A percentile compares a stretch with the other conserved stretches of the same genome.
These are phyloP conservation scores for Verticillium klebahnii DNA, from an alignment of 2,329 filamentous ascomycete species.

Conservation along the genomic window DNA sequence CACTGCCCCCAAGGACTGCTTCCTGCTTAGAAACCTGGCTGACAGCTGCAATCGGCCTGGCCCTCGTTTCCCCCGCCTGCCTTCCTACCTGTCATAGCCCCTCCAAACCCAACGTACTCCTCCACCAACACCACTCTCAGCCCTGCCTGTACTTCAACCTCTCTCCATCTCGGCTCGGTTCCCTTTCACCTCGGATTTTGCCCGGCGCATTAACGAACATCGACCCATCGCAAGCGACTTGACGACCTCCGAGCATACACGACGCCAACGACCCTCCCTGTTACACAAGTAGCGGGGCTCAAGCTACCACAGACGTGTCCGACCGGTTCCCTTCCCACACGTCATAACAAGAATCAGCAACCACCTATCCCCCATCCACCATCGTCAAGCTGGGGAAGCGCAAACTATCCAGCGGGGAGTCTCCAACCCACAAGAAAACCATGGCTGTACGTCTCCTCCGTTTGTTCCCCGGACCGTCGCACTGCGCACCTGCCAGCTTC, in stretches of 20 bases:
- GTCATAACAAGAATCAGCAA: conserved; percentile 4
- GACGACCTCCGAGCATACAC: neutral
- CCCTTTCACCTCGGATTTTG: neutral
- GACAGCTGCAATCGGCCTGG: neutral
- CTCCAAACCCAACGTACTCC: neutral
- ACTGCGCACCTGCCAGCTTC: neutral
- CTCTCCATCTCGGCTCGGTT: neutral
- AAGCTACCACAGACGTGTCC: conserved; percentile 20
- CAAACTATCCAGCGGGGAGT: conserved; percentile 59
- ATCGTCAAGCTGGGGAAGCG: conserved; percentile 60
- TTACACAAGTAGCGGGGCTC: conserved; percentile 24
- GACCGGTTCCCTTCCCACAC: conserved; percentile 12
- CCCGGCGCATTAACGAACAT: neutral
- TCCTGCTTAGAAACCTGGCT: neutral
- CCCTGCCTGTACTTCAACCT: neutral
- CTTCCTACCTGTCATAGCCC: neutral
- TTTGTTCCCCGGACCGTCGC: too few species aligned
- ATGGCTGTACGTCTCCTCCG: conserved; percentile 51
- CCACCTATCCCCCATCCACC: conserved; percentile 1
- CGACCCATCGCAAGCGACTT: neutral
- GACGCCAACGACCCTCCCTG: neutral
- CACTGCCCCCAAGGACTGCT: neutral
- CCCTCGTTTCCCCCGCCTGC: neutral
- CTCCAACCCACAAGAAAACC: conserved; percentile 52
- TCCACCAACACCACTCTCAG: neutral